These are phyloP conservation scores for Adansonia madagascariensis DNA, from an alignment of 441 rosid species.

Conservation along the genomic window DNA sequence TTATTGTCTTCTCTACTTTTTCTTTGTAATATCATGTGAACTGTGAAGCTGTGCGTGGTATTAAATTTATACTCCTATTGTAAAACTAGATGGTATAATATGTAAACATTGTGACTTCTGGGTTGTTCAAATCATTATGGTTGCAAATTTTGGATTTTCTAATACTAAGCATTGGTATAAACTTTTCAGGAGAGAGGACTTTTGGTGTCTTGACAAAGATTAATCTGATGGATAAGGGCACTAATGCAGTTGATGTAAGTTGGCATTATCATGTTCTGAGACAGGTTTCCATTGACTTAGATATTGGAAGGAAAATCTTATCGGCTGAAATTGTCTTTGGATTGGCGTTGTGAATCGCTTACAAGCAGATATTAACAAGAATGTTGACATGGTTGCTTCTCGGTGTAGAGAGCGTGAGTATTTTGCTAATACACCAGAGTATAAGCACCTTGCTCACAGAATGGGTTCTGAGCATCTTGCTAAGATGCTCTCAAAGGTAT, in stretches of 20 bases:
- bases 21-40: slow-evolving; percentile 8
- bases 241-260: slow-evolving; percentile 96
- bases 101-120: background rate
- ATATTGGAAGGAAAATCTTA: slow-evolving; percentile 92
- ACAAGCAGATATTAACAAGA: slow-evolving; percentile 95
- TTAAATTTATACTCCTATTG: background rate
- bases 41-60: background rate
- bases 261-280: slow-evolving; percentile 25
- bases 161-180: background rate
- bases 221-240: slow-evolving; percentile 98
- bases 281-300: slow-evolving; percentile 44
- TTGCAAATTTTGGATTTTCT: slow-evolving; percentile 5
- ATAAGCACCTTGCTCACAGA: slow-evolving; percentile 89
- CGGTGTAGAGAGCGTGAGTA: slow-evolving; percentile 89
- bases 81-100: slow-evolving; percentile 22
- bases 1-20: background rate
- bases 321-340: slow-evolving; percentile 88
- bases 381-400: slow-evolving; percentile 96
- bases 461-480: slow-evolving; percentile 99
- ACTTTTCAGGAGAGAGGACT: slow-evolving; percentile 86
- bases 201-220: slow-evolving; percentile 95
- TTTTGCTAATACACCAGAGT: slow-evolving; percentile 79
- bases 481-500: slow-evolving; percentile 87
- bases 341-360: slow-evolving; percentile 96
- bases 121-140: background rate